phyloP scores from a whole-genome alignment of 495 filamentous ascomycete species.

The Evansstolkia leycettana region DNA sequence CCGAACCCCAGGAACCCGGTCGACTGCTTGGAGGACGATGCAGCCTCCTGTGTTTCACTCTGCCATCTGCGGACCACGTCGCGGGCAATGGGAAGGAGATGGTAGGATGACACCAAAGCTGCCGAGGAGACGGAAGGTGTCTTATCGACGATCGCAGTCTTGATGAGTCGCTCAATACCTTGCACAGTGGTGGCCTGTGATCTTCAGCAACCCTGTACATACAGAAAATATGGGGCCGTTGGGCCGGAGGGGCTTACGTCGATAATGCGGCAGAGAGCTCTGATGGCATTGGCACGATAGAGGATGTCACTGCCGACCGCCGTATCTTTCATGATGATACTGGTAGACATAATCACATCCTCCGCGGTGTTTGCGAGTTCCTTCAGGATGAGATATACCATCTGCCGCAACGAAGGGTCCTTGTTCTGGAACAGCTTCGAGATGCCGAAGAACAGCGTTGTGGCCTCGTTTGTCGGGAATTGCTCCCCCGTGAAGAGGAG shows the following conservation, averaged over 20 bases:
- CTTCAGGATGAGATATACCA: constrained; percentile 97
- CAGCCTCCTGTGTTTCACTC: constrained; percentile 96
- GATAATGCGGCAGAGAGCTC: constrained; percentile 91
- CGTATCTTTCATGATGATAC: constrained; percentile 99
- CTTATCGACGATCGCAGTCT: constrained; percentile 99
- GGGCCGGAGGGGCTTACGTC: constrained; percentile 51
- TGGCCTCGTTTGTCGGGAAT: constrained; percentile 95
- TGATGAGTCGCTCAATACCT: constrained; percentile 95
- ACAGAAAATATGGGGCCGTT: background rate
- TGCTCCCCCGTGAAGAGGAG: constrained; percentile 94
- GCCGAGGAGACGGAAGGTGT: constrained; percentile 96
- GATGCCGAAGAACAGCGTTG: constrained; percentile 97
- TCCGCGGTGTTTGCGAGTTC: constrained; percentile 93
- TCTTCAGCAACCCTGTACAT: constrained; percentile 7
- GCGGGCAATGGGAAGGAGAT: constrained; percentile 87
- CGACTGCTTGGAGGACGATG: constrained; percentile 75
- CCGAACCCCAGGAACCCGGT: constrained; percentile 85
- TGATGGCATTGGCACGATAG: constrained; percentile 93
- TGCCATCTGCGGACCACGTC: constrained; percentile 98
- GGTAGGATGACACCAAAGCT: constrained; percentile 93
- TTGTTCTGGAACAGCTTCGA: constrained; percentile 99
- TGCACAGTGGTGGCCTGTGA: constrained; percentile 84
- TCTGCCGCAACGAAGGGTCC: constrained; percentile 94
- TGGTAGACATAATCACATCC: constrained; percentile 99
- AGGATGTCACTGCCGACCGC: constrained; percentile 90